Evolutionary conservation across 192 early-diverging fungal species (phyloP), one percentile per base, ranked within the genome.

Genomic region (Coemansia sp.): DNA sequence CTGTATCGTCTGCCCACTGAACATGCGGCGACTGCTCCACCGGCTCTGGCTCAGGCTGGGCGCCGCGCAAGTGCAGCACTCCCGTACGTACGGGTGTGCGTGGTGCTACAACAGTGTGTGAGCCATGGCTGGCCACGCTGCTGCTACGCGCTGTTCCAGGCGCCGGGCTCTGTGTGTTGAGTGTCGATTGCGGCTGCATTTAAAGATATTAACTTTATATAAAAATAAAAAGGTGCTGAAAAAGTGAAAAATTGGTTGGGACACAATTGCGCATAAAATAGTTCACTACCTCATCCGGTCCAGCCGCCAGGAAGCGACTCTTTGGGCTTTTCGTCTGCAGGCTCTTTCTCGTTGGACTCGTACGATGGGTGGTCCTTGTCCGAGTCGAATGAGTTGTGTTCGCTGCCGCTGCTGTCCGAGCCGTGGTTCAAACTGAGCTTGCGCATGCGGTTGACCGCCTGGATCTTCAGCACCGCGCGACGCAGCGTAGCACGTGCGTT

Each of bases 381-480:
- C 1, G 65, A 41, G 51, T 23, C 51, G 14, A 57, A 64, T 32
- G 65, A 64, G 53, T 22, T 22, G 61, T 54, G 27, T 18, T 55
- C 59, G 61, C 61, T 58, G 26, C 26, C 53, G 61, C 57, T 37
- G 49, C 61, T 63, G 50, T 48, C 35, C 38, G 54, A 35, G 18
- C 35, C 14, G 61, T 58, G n/a, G 47, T 41, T 52, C 24, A 54
- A 55, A 68, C 77, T 74, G 20, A 71, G 64, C 57, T 63, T 63
- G 56, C 68, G 58, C 61, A 80, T 61, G 54, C 82, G 73, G 66
- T 83, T 83, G 60, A 83, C 53, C 27, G 77, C 73, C 62, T 69
- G 66, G 26, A 83, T 39, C 71, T 83, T 83, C 4, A 73, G 32
- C 49, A 83, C 67, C n/a, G 82, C 76, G 23, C 77, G 77, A n/a